Evolutionary conservation across 306 rosid species (phyloP).

Genomic region (Fragaria ananassa): DNA sequence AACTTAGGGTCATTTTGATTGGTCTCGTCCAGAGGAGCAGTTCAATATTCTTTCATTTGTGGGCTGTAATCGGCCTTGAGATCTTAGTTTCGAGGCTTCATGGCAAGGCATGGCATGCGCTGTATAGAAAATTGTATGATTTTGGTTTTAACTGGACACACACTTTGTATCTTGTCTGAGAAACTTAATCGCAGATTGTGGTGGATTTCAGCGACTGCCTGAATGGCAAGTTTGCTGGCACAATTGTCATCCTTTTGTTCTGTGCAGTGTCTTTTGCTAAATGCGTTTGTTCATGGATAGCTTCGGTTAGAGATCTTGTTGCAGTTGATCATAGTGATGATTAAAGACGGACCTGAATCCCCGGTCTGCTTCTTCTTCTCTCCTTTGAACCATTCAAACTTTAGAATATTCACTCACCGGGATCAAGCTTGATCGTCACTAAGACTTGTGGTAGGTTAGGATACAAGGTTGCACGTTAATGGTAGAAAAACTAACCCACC

Average conservation of each 20-base stretch:
- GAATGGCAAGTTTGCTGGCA: slow-evolving; percentile 31
- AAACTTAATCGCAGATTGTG: slow-evolving; percentile 11
- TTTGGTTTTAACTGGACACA: slow-evolving; percentile 20
- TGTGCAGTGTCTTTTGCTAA: not conserved
- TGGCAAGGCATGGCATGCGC: slow-evolving; percentile 23
- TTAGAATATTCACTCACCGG: not conserved
- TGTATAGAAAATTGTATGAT: slow-evolving; percentile 42
- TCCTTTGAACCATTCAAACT: not conserved
- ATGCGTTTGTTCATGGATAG: not conserved
- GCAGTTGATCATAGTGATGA: not conserved
- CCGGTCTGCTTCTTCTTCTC: not conserved
- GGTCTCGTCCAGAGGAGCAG: slow-evolving; percentile 40
- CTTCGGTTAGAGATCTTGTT: not conserved
- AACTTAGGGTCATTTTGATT: slow-evolving; percentile 34
- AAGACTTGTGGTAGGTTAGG: not conserved
- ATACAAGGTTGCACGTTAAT: not conserved
- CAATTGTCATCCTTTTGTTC: not conserved
- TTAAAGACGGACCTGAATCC: not conserved
- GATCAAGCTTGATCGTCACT: not conserved
- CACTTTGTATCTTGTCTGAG: slow-evolving; percentile 12
- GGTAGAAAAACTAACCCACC: not conserved
- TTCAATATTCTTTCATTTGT: slow-evolving; percentile 72
- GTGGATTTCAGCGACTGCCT: slow-evolving; percentile 26
- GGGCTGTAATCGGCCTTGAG: slow-evolving; percentile 34
- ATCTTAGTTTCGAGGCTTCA: slow-evolving; percentile 31